Conservation (phyloP, 352 stramenopile species). For the Pythium biforme region DNA sequence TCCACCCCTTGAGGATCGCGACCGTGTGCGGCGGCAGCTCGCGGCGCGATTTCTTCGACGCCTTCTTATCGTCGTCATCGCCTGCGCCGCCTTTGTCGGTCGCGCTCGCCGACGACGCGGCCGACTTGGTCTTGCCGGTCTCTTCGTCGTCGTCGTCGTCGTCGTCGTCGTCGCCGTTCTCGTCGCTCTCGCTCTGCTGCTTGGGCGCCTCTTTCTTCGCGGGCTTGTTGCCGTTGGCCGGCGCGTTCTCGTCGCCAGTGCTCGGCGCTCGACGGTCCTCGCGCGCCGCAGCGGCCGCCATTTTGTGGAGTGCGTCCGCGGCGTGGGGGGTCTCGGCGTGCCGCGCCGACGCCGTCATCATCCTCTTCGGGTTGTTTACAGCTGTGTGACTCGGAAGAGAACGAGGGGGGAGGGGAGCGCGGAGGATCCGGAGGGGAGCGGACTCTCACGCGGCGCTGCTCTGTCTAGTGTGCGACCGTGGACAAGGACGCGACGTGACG, state of each 20-base stretch:
- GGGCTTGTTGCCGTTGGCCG: conserved; percentile 21
- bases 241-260: conserved; percentile 19
- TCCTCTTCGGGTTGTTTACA: neutral
- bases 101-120: conserved; percentile 18
- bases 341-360: conserved; percentile 19
- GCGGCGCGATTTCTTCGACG: conserved; percentile 73
- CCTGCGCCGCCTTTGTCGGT: conserved; percentile 10
- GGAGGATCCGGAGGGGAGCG: neutral
- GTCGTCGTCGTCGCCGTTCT: conserved; percentile 25
- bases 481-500: conserved; percentile 3
- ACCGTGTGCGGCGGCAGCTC: conserved; percentile 84
- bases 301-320: conserved; percentile 20
- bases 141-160: conserved; percentile 29
- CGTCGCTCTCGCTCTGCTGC: conserved; percentile 20
- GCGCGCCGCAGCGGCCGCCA: conserved; percentile 11
- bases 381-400: neutral
- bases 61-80: conserved; percentile 45
- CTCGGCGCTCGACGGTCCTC: neutral
- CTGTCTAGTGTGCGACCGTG: neutral
- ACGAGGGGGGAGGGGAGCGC: neutral
- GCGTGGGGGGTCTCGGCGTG: conserved; percentile 14
- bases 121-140: conserved; percentile 21
- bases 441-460: neutral
- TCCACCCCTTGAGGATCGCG: conserved; percentile 86
- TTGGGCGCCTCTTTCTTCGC: conserved; percentile 4